Conservation (phyloP, 2,329 filamentous ascomycete genomes). For the Aspergillus spinulosporus region DNA sequence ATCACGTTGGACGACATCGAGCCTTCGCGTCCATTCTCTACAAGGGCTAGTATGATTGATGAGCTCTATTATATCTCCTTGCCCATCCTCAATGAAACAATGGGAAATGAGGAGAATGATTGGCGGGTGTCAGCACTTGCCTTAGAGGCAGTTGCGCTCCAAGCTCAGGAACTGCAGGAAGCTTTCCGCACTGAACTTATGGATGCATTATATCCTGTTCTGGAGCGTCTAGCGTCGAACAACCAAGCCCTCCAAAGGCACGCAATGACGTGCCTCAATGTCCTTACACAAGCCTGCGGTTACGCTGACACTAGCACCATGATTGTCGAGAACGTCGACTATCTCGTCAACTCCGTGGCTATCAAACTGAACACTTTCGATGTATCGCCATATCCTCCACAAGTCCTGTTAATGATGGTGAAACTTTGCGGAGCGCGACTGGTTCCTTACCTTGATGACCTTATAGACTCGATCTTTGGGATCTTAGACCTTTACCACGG, state of each 20-base stretch:
- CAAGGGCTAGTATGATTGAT: constrained; percentile 42
- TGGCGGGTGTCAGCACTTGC: constrained; percentile 77
- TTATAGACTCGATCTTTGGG: constrained; percentile 86
- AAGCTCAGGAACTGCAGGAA: constrained; percentile 65
- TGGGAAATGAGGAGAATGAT: constrained; percentile 50
- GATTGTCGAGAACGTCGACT: constrained; percentile 89
- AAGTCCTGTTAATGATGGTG: constrained; percentile 93
- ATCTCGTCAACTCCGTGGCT: constrained; percentile 93
- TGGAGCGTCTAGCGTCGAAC: constrained; percentile 78
- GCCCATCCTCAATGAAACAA: constrained; percentile 40
- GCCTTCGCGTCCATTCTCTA: constrained; percentile 24
- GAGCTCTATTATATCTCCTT: constrained; percentile 48
- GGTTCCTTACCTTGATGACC: constrained; percentile 86
- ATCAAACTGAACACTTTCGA: constrained; percentile 89
- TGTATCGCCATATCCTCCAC: constrained; percentile 84
- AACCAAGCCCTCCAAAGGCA: constrained; percentile 70
- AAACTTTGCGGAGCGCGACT: constrained; percentile 76
- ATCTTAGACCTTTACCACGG: constrained; percentile 95
- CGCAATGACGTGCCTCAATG: constrained; percentile 79
- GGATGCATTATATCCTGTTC: constrained; percentile 86
- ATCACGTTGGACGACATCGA: constrained; percentile 56
- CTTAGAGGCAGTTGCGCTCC: constrained; percentile 75
- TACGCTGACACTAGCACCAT: constrained; percentile 75
- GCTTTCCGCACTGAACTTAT: constrained; percentile 83
- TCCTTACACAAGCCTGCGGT: constrained; percentile 71